Conservation (phyloP, 306 rosid species). For the Vicia faba region DNA sequence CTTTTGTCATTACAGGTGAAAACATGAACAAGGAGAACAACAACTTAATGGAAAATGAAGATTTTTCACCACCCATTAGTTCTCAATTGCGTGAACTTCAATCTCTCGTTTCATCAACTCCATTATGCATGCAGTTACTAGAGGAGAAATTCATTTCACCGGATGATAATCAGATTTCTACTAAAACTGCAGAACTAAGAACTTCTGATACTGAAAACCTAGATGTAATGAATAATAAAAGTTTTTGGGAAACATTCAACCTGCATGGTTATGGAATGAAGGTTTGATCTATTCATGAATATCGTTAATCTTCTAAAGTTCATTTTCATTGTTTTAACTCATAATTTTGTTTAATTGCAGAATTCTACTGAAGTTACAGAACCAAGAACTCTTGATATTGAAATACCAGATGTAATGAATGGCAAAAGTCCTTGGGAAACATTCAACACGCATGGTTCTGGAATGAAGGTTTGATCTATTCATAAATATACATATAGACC, state of each 20-base stretch:
- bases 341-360: constrained; percentile 31
- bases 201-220: constrained; percentile 52
- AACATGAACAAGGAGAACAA: constrained; percentile 50
- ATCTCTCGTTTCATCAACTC: constrained; percentile 53
- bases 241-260: constrained; percentile 74
- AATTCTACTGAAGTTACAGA: constrained; percentile 46
- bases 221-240: constrained; percentile 44
- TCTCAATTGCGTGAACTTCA: constrained; percentile 64
- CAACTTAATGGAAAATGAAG: constrained; percentile 30
- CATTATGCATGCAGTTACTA: constrained; percentile 37
- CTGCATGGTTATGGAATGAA: too few relatives aligned
- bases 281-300: neutral
- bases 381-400: constrained; percentile 61
- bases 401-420: constrained; percentile 38
- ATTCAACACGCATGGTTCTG: constrained; percentile 49
- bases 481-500: neutral
- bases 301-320: neutral
- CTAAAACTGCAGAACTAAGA: constrained; percentile 55
- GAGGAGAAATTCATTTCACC: constrained; percentile 39
- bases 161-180: constrained; percentile 37
- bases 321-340: constrained; percentile 18
- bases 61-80: constrained; percentile 74
- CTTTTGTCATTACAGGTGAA: constrained; percentile 44
- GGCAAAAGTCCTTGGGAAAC: constrained; percentile 71
- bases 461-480: constrained; percentile 64